A percentile compares a stretch with the other conserved stretches of the same genome.
phyloP scores from a whole-genome alignment of 805 yeast species.

The Myxozyma sirexii region DNA sequence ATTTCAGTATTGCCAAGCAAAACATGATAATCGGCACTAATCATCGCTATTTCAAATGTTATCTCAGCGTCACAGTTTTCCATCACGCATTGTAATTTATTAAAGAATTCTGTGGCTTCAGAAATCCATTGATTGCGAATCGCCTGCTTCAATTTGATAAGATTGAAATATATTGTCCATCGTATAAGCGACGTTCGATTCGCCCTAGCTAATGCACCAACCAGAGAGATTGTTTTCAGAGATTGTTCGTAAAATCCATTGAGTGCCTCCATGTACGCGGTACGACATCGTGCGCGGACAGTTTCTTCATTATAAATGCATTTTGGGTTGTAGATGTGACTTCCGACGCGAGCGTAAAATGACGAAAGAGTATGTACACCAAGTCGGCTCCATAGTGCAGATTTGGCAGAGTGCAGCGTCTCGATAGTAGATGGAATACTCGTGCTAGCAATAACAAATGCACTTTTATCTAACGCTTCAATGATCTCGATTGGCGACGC shows the following conservation, averaged over 20 bases:
- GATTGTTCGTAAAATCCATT: background rate
- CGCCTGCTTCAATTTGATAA: background rate
- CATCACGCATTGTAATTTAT: background rate
- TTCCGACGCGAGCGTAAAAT: conserved; percentile 8
- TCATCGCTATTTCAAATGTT: background rate
- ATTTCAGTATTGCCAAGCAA: background rate
- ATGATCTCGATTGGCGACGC: conserved; percentile 1
- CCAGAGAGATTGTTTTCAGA: background rate
- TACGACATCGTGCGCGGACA: conserved; percentile 18
- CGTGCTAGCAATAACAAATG: conserved; percentile 1
- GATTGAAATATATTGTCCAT: background rate
- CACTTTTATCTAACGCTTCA: conserved; percentile 23
- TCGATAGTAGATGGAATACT: conserved; percentile 14
- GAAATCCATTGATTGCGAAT: background rate
- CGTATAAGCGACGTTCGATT: background rate
- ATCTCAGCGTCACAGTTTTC: background rate
- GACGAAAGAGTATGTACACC: conserved; percentile 11
- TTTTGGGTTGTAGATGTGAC: background rate
- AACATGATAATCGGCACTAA: background rate
- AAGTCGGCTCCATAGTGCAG: conserved; percentile 21
- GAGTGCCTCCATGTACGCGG: conserved; percentile 7
- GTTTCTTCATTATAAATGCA: conserved; percentile 8
- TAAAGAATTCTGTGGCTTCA: background rate
- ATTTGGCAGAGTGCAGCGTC: conserved; percentile 10
- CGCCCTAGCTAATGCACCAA: background rate